phyloP scores from a whole-genome alignment of 768 basidiomycete species.

The Psilocybe azurescens region DNA sequence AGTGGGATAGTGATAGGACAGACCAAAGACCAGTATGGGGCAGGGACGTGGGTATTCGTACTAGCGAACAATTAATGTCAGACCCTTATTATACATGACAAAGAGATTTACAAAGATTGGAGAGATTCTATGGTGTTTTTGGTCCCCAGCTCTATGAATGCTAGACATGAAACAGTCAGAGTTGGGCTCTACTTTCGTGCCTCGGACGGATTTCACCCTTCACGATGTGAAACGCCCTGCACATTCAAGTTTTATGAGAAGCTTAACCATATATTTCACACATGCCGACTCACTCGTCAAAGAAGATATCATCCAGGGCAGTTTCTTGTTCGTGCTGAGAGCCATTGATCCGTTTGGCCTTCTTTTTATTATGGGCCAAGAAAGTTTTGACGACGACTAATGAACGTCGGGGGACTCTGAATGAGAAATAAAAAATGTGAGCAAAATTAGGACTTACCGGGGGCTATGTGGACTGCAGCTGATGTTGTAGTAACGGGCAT shows the following conservation, averaged over 20 bases:
- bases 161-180: conserved; percentile 23
- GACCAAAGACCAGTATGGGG: conserved; percentile 70
- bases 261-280: background rate
- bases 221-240: conserved; percentile 71
- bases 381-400: conserved; percentile 62
- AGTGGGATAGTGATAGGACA: conserved; percentile 63
- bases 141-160: conserved; percentile 70
- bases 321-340: conserved; percentile 44
- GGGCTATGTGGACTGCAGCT: conserved; percentile 60
- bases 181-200: background rate
- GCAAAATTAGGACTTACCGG: conserved; percentile 37
- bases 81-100: background rate
- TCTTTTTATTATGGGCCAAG: conserved; percentile 48
- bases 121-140: conserved; percentile 75
- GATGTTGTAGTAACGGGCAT: conserved; percentile 62
- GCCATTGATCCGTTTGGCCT: conserved; percentile 42
- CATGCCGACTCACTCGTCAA: conserved; percentile 59
- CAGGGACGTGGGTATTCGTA: conserved; percentile 73
- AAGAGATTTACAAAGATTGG: conserved; percentile 57
- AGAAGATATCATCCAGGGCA: conserved; percentile 66
- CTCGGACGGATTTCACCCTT: conserved; percentile 39
- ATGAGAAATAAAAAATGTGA: background rate
- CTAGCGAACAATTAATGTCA: conserved; percentile 30
- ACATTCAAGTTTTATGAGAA: background rate
- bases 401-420: background rate